Conservation (phyloP, 257 asterid genomes). For the Solanum infundibuliforme region DNA sequence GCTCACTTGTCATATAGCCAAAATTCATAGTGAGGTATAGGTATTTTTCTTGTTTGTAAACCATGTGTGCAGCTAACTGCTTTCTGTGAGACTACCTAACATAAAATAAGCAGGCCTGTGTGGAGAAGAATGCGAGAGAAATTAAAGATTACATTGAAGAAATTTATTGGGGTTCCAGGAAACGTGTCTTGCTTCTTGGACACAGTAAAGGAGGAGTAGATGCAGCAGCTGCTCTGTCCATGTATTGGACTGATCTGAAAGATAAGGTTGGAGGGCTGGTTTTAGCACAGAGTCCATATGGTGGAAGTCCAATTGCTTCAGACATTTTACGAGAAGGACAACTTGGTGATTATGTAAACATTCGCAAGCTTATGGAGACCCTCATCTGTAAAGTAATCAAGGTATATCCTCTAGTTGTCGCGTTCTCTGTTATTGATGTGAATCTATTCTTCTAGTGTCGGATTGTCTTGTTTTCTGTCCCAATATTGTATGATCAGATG, state of each 20-base stretch:
- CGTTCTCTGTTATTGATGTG: background rate
- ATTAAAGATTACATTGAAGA: constrained; percentile 85
- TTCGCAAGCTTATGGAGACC: constrained; percentile 93
- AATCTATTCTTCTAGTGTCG: background rate
- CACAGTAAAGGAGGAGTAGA: constrained; percentile 98
- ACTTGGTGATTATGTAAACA: constrained; percentile 90
- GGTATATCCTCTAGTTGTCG: constrained; percentile 29
- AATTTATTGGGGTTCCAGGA: constrained; percentile 80
- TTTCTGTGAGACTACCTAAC: background rate
- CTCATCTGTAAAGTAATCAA: constrained; percentile 87
- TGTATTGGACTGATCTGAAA: constrained; percentile 85
- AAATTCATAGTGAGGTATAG: constrained; percentile 44
- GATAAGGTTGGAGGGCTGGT: constrained; percentile 94
- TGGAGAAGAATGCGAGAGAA: constrained; percentile 86
- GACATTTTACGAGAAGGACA: constrained; percentile 93
- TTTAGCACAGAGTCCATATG: constrained; percentile 90
- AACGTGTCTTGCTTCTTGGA: constrained; percentile 83
- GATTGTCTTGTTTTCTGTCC: background rate
- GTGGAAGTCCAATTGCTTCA: constrained; percentile 95
- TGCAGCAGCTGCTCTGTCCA: constrained; percentile 86
- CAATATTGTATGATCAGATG: background rate
- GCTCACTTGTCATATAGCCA: constrained; percentile 80
- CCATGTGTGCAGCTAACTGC: background rate
- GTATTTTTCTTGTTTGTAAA: constrained; percentile 1
- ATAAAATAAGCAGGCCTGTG: constrained; percentile 57